Percentiles rank a stretch among this genome's conserved stretches.
These are phyloP conservation scores for Amanita subjunquillea DNA, from an alignment of 768 basidiomycete species.

Conservation along the genomic window DNA sequence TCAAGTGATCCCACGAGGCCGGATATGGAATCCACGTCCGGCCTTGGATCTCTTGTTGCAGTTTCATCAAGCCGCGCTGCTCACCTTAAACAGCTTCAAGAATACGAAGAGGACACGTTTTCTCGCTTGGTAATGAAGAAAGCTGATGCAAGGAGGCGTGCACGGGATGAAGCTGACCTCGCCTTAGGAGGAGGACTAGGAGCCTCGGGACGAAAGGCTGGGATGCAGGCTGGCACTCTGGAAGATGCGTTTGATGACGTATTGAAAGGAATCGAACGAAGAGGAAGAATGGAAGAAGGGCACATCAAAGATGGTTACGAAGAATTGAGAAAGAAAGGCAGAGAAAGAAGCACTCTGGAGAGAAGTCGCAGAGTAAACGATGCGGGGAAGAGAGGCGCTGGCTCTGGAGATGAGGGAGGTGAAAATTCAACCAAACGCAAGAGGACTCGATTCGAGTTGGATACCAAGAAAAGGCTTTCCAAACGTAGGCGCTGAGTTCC, in stretches of 20 bases:
- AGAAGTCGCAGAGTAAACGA: slow-evolving; percentile 35
- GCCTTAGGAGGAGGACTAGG: slow-evolving; percentile 68
- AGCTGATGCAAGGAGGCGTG: slow-evolving; percentile 63
- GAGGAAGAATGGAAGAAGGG: slow-evolving; percentile 14
- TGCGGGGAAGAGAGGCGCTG: slow-evolving; percentile 11
- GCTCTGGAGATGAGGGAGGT: not conserved
- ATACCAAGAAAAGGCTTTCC: slow-evolving; percentile 27
- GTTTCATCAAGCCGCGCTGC: slow-evolving; percentile 59
- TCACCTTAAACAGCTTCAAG: slow-evolving; percentile 69
- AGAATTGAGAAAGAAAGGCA: slow-evolving; percentile 58
- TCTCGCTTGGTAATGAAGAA: slow-evolving; percentile 87
- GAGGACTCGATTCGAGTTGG: slow-evolving; percentile 40
- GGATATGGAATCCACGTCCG: slow-evolving; percentile 61
- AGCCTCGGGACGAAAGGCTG: slow-evolving; percentile 36
- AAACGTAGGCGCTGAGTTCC: slow-evolving; percentile 7
- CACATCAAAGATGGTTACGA: slow-evolving; percentile 68
- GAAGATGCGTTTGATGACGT: slow-evolving; percentile 84
- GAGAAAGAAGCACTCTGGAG: slow-evolving; percentile 49
- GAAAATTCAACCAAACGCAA: slow-evolving; percentile 15
- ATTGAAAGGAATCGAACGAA: slow-evolving; percentile 46
- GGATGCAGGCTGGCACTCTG: slow-evolving; percentile 56
- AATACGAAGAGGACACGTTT: slow-evolving; percentile 95
- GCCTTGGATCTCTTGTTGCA: slow-evolving; percentile 53
- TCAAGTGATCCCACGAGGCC: slow-evolving; percentile 63
- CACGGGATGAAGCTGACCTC: slow-evolving; percentile 77